Base-by-base conservation (phyloP, 805 yeast genomes). In the Sugiyamaella smithiae region DNA sequence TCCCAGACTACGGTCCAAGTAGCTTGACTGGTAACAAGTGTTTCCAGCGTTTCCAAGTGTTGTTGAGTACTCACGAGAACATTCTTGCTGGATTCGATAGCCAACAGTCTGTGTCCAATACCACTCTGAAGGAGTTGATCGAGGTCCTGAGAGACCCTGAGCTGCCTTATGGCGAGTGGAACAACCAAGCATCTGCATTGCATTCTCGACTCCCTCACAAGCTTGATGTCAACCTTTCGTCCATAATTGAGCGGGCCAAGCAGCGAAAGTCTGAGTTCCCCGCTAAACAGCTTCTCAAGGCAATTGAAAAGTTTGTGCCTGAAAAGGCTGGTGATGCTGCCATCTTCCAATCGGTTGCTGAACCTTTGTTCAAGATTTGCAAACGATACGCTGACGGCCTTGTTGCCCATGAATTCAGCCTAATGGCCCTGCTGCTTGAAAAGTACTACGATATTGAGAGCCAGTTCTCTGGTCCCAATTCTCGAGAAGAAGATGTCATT, bases 121-220 rank as follows among this genome's bases (percentile, higher is more conserved):
- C 86, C 12, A 85, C 97, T 26, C 77, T 93, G 61, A 80, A 81
- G 61, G 81, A 76, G 52, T 73, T 90, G 60, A 77, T 85, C 53
- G 82, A 77, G 48, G 82, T 86, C 12, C 74, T 95, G 69, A 80
- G 85, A 64, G 80, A 88, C 63, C 84, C 82, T 43, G 82, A 84
- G 52, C 76, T 93, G 62, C 99, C 99, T 45, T 93, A 81, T 69
- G 85, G 95, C 29, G 96, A 89, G 72, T 93, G 99, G 99, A 71
- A 69, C 49, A 77, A 80, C 60, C 85, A 84, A 58, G 80, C 85
- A 31, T 88, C 97, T 54, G 97, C 98, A 19, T 74, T 93, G 61
- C 97, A 91, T 67, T 82, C 95, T 16, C 84, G 99, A 72, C 72
- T 93, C 61, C 95, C 97, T 33, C 64, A 77, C 2, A 80, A 83